Conservation (phyloP, 2,329 filamentous ascomycete genomes). For the Ploettnerulaceae sp. region DNA sequence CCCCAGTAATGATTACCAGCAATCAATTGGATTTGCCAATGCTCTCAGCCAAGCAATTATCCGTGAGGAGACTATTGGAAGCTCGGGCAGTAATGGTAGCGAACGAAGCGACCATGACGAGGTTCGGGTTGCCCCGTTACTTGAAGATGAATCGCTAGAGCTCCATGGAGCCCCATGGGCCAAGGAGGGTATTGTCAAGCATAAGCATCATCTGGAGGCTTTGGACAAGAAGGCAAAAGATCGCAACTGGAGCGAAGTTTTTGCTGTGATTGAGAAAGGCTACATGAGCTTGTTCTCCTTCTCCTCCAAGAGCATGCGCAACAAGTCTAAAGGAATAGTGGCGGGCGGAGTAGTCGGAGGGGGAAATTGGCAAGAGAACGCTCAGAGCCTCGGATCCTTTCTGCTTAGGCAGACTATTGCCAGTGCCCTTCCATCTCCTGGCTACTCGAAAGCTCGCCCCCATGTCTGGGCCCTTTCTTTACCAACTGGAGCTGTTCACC, state of each 20-base stretch:
- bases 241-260: slow-evolving; percentile 89
- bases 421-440: slow-evolving; percentile 80
- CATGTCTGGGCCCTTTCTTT: slow-evolving; percentile 93
- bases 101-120: slow-evolving; percentile 38
- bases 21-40: slow-evolving; percentile 96
- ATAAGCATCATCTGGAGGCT: slow-evolving; percentile 92
- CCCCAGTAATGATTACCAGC: slow-evolving; percentile 78
- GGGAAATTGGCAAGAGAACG: slow-evolving; percentile 97
- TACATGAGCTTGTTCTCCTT: slow-evolving; percentile 95
- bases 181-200: slow-evolving; percentile 91
- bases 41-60: slow-evolving; percentile 95
- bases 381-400: slow-evolving; percentile 82
- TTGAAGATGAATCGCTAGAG: slow-evolving; percentile 90
- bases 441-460: slow-evolving; percentile 84
- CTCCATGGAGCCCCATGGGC: slow-evolving; percentile 95
- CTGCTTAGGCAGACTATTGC: slow-evolving; percentile 87
- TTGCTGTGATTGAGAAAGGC: slow-evolving; percentile 93
- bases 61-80: slow-evolving; percentile 69
- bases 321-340: slow-evolving; percentile 55
- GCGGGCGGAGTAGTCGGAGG: slow-evolving; percentile 72
- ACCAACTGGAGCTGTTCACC: slow-evolving; percentile 86
- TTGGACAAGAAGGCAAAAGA: slow-evolving; percentile 91
- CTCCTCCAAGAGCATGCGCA: slow-evolving; percentile 68
- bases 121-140: slow-evolving; percentile 52
- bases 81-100: slow-evolving; percentile 38